These are phyloP conservation scores for Porphyra umbilicalis DNA, from an alignment of 31 red algal species.

Conservation along the genomic window DNA sequence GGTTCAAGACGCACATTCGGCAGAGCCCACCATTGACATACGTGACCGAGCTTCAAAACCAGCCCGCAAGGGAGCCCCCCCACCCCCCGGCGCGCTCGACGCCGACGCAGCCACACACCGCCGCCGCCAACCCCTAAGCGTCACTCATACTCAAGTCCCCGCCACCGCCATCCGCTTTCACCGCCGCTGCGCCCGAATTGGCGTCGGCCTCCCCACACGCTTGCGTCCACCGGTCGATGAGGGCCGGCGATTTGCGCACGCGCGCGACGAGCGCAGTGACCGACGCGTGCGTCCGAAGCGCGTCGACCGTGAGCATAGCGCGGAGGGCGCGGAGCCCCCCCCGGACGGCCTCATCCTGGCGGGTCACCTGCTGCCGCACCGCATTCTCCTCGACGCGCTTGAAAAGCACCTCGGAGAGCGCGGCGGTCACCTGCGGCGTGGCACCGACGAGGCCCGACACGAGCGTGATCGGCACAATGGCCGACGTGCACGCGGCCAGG, in stretches of 20 bases:
- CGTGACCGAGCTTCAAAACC: too few relatives aligned
- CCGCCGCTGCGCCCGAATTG: not conserved
- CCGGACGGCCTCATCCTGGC: constrained; percentile 72
- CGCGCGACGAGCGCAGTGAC: constrained; percentile 48
- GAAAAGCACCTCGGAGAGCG: constrained; percentile 50
- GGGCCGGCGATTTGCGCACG: not conserved
- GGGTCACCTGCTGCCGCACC: constrained; percentile 77
- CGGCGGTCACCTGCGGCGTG: constrained; percentile 25
- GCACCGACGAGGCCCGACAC: constrained; percentile 1
- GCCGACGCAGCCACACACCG: too few relatives aligned
- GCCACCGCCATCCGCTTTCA: not conserved
- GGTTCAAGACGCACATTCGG: too few relatives aligned
- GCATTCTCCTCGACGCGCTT: constrained; percentile 79
- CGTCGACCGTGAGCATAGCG: constrained; percentile 51
- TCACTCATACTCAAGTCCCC: not conserved
- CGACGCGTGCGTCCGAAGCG: constrained; percentile 17
- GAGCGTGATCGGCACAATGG: constrained; percentile 30
- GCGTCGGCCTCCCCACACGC: not conserved
- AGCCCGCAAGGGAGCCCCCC: too few relatives aligned
- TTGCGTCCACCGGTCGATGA: not conserved
- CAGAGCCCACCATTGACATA: too few relatives aligned
- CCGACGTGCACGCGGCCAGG: constrained; percentile 31
- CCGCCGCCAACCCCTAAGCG: not conserved
- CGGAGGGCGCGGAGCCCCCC: constrained; percentile 58
- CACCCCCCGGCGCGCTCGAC: too few relatives aligned